Conservation (phyloP, 257 asterid genomes). For the Nemophila menziesii region DNA sequence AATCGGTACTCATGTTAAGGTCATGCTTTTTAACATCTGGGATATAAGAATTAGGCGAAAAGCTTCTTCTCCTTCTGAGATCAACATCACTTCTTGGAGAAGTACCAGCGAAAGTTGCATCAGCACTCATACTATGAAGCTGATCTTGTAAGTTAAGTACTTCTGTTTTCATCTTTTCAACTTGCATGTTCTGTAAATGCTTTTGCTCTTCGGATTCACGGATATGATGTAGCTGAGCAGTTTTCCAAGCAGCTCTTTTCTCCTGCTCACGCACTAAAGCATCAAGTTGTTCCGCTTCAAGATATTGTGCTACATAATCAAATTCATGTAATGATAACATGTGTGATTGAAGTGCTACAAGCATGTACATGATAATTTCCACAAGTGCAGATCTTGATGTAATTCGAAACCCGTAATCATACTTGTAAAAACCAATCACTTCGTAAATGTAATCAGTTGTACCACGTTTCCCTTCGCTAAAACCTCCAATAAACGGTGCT, state of each 20-base stretch:
- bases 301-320: conserved; percentile 90
- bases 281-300: conserved; percentile 97
- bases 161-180: conserved; percentile 98
- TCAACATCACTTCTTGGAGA: conserved; percentile 61
- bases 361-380: conserved; percentile 77
- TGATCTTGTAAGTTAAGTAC: conserved; percentile 90
- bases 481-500: conserved; percentile 82
- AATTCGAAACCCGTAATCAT: conserved; percentile 92
- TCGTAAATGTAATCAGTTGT: conserved; percentile 83
- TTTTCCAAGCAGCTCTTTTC: conserved; percentile 93
- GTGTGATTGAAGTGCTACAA: conserved; percentile 87
- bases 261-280: conserved; percentile 96
- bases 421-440: conserved; percentile 90
- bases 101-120: conserved; percentile 34
- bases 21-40: conserved; percentile 24
- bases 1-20: not conserved
- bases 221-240: conserved; percentile 78
- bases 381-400: conserved; percentile 98
- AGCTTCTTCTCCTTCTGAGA: conserved; percentile 54
- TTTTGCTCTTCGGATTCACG: conserved; percentile 89
- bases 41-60: conserved; percentile 26
- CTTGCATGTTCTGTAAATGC: conserved; percentile 80
- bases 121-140: conserved; percentile 63
- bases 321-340: conserved; percentile 94
- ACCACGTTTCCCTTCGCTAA: conserved; percentile 66